Base-by-base conservation (phyloP, 805 yeast species). In the Candida boleticola region DNA sequence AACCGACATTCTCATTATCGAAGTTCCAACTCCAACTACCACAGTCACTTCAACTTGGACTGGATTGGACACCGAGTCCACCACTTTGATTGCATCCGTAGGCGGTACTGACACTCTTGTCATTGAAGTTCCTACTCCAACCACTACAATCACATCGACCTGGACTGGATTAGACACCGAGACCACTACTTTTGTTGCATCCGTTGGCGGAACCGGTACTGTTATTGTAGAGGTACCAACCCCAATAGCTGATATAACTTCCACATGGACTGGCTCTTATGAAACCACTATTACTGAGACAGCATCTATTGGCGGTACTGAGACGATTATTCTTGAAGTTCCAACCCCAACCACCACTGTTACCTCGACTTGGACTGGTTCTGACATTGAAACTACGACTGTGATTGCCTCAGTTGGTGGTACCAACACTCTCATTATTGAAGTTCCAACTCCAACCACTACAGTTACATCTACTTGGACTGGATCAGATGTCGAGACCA, bases 251-350 rank as follows among this genome's bases (percentile, higher is more conserved):
- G n/a, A n/a, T n/a, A n/a, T n/a, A n/a, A n/a, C n/a, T n/a, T n/a
- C n/a, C n/a, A n/a, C n/a, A n/a, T n/a, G n/a, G n/a, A n/a, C n/a
- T n/a, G n/a, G n/a, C n/a, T n/a, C n/a, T n/a, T n/a, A n/a, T n/a
- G n/a, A n/a, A n/a, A n/a, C n/a, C n/a, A n/a, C n/a, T n/a, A n/a
- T n/a, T n/a, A n/a, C n/a, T n/a, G n/a, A n/a, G n/a, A n/a, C n/a
- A n/a, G n/a, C n/a, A n/a, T n/a, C n/a, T n/a, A n/a, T 39, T 13
- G 49, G 43, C 4, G 36, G 43, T n/a, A 59, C 62, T 6, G 52
- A 40, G 36, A 57, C 61, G 3, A 56, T 54, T 22, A 51, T 44
- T 16, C 58, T 54, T n/a, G 45, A 45, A 17, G 55, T 50, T n/a
- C 62, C 61, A 33, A 42, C 36, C 42, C 57, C 54, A 23, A 42